Conservation (phyloP, 225 moss, liverwort and hornwort genomes). For the Bryoerythrophyllum caledonicum region DNA sequence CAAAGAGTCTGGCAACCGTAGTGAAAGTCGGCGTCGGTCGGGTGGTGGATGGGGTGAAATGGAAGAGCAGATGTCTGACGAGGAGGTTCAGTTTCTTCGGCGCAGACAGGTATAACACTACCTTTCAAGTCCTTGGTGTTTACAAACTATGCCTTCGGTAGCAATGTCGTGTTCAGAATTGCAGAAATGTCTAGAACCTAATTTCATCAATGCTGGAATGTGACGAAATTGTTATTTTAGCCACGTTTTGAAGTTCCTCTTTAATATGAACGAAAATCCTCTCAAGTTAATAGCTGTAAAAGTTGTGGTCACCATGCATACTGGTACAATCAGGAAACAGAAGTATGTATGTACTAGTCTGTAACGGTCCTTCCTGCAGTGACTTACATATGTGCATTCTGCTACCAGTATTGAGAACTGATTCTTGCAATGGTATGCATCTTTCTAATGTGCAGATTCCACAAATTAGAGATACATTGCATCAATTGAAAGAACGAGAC, state of each 20-base stretch:
- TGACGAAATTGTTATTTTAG: conserved; percentile 1
- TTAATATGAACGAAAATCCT: background rate
- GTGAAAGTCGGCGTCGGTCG: conserved; percentile 40
- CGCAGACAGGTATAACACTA: conserved; percentile 58
- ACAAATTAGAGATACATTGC: conserved; percentile 77
- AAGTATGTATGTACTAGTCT: background rate
- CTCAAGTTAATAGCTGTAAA: conserved; percentile 2
- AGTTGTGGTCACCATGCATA: conserved; percentile 3
- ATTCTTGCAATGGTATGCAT: conserved; percentile 6
- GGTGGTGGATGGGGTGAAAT: conserved; percentile 52
- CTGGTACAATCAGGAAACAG: background rate
- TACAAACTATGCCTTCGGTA: conserved; percentile 5
- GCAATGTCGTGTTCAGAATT: background rate
- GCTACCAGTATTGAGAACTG: background rate
- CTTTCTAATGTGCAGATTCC: conserved; percentile 54
- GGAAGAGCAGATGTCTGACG: conserved; percentile 64
- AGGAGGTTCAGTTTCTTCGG: conserved; percentile 70
- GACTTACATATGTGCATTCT: background rate
- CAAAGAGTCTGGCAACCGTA: conserved; percentile 40
- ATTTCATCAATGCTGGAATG: background rate
- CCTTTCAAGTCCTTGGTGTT: conserved; percentile 17
- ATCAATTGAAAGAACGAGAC: conserved; percentile 70
- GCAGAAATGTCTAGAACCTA: background rate
- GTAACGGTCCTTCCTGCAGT: conserved; percentile 12
- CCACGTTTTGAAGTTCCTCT: background rate